A percentile compares a stretch with the other conserved stretches of the same genome.
These are phyloP conservation scores for Suillus subalutaceus DNA, from an alignment of 768 basidiomycete species.

Conservation along the genomic window DNA sequence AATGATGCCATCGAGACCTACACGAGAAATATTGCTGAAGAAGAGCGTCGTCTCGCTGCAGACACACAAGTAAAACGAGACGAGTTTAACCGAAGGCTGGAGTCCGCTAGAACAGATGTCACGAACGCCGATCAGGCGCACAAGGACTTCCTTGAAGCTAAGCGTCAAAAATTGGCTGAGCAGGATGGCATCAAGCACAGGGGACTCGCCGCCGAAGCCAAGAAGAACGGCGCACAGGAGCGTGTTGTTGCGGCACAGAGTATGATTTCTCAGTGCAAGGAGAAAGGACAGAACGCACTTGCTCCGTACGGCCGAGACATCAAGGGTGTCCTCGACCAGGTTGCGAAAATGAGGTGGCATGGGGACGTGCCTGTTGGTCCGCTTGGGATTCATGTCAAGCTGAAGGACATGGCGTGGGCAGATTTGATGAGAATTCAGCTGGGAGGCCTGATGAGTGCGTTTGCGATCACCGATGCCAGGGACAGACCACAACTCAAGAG, in stretches of 20 bases:
- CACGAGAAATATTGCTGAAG: slow-evolving; percentile 53
- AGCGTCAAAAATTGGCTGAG: slow-evolving; percentile 33
- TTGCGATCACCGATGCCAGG: slow-evolving; percentile 70
- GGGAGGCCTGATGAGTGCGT: slow-evolving; percentile 59
- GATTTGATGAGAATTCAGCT: slow-evolving; percentile 67
- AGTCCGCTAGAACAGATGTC: slow-evolving; percentile 45
- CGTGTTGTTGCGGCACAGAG: slow-evolving; percentile 49
- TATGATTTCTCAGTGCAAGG: slow-evolving; percentile 52
- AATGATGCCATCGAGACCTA: slow-evolving; percentile 37
- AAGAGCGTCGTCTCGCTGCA: slow-evolving; percentile 53
- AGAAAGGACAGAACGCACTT: slow-evolving; percentile 58
- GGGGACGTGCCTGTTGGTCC: slow-evolving; percentile 78
- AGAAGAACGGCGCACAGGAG: slow-evolving; percentile 35
- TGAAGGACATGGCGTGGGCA: slow-evolving; percentile 70
- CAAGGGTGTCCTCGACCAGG: slow-evolving; percentile 54
- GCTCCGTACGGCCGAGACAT: slow-evolving; percentile 67
- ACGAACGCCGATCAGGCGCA: slow-evolving; percentile 39
- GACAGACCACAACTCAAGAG: slow-evolving; percentile 62
- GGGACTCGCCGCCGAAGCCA: slow-evolving; percentile 41
- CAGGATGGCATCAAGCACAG: slow-evolving; percentile 35
- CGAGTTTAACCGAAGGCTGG: slow-evolving; percentile 54
- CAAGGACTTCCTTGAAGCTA: slow-evolving; percentile 35
- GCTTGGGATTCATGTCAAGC: slow-evolving; percentile 75
- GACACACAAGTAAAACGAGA: slow-evolving; percentile 67
- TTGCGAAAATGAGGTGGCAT: slow-evolving; percentile 57